Conservation (phyloP, 2,329 filamentous ascomycete genomes). For the Colletotrichum higginsianum region DNA sequence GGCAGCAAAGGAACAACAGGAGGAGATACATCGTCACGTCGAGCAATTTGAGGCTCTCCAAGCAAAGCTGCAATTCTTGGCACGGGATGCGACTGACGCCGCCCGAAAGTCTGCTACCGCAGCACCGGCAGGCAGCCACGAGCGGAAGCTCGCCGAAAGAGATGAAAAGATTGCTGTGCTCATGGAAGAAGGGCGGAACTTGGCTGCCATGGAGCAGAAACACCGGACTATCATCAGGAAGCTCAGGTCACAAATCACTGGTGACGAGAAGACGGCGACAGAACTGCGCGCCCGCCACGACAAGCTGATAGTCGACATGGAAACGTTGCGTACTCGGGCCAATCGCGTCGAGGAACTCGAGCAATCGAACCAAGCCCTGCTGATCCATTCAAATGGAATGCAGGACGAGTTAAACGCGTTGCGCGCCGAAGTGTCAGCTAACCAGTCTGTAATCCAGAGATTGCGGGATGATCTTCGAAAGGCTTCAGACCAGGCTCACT, state of each 20-base stretch:
- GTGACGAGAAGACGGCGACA: conserved; percentile 75
- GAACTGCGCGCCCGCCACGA: conserved; percentile 73
- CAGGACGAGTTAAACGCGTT: conserved; percentile 67
- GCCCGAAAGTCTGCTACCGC: conserved; percentile 78
- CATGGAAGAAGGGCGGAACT: conserved; percentile 91
- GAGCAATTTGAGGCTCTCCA: conserved; percentile 95
- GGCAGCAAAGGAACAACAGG: conserved; percentile 58
- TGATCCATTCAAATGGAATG: conserved; percentile 47
- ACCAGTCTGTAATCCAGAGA: conserved; percentile 76
- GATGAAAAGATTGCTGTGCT: conserved; percentile 91
- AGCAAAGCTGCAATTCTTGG: conserved; percentile 90
- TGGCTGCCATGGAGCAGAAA: conserved; percentile 89
- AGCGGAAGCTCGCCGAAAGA: conserved; percentile 88
- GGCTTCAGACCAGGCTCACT: conserved; percentile 76
- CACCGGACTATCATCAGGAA: conserved; percentile 88
- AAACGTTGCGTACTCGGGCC: conserved; percentile 62
- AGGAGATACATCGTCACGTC: conserved; percentile 86
- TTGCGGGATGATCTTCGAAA: conserved; percentile 79
- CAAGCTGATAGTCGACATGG: conserved; percentile 67
- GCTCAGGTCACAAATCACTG: conserved; percentile 75
- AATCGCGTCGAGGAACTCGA: conserved; percentile 68
- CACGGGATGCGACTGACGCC: conserved; percentile 82
- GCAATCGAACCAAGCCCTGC: conserved; percentile 59
- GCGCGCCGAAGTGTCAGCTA: conserved; percentile 74
- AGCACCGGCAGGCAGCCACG: conserved; percentile 74